phyloP scores from a whole-genome alignment of 2,329 filamentous ascomycete genomes.

The Colletotrichum endophyticum region DNA sequence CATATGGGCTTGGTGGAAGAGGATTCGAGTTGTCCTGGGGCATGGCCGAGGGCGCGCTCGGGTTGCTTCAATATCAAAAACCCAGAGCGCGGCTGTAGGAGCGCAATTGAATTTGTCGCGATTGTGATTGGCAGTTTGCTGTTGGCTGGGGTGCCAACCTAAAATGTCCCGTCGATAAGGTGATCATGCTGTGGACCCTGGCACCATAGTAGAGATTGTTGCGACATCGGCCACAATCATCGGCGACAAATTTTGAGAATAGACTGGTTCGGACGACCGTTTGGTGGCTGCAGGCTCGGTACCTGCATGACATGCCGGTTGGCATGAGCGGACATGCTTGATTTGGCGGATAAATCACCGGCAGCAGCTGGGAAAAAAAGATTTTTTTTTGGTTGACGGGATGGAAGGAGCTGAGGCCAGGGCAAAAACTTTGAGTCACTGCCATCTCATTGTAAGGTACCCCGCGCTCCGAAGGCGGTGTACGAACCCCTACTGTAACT shows the following conservation, averaged over 20 bases:
- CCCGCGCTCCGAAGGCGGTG: conserved; percentile 21
- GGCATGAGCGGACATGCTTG: not conserved
- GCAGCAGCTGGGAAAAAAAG: not conserved
- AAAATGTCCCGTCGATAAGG: not conserved
- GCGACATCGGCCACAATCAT: not conserved
- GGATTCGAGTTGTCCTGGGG: conserved; percentile 68
- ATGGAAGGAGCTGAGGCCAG: not conserved
- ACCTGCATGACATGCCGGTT: conserved; percentile 1
- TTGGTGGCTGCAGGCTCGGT: not conserved
- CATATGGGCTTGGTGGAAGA: conserved; percentile 66
- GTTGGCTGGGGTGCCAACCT: not conserved
- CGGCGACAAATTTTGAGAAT: not conserved
- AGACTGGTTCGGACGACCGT: not conserved
- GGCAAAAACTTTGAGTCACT: not conserved
- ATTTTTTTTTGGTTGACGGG: not conserved
- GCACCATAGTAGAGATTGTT: not conserved
- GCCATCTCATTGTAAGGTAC: conserved; percentile 10
- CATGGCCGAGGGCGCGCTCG: conserved; percentile 54
- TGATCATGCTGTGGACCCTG: not conserved
- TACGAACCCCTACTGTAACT: not conserved
- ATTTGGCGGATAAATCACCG: not conserved
- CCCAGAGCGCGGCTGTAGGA: not conserved
- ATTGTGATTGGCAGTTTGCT: not conserved
- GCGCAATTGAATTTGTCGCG: not conserved
- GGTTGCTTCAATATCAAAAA: conserved; percentile 34